These are phyloP conservation scores for Beta macrorhiza DNA, from an alignment of 179 eudicot species.

Conservation along the genomic window DNA sequence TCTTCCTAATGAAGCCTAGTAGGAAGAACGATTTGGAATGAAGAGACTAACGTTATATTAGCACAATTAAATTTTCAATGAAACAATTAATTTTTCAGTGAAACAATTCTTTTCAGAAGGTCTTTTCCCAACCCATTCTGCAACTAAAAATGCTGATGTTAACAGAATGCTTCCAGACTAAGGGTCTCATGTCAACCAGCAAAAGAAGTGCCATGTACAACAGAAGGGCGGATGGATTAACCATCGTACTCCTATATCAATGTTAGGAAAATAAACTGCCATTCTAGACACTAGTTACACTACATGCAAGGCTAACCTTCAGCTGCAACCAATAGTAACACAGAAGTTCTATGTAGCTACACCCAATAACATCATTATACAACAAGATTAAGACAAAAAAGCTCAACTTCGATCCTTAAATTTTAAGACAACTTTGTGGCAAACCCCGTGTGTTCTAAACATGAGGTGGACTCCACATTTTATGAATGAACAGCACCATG, in stretches of 20 bases:
- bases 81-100: too few relatives aligned
- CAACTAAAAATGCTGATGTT: background rate
- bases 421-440: background rate
- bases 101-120: background rate
- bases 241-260: background rate
- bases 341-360: background rate
- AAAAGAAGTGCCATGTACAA: background rate
- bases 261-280: background rate
- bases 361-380: background rate
- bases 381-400: background rate
- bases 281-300: background rate
- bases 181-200: background rate
- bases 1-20: too few relatives aligned
- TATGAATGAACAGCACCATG: too few relatives aligned
- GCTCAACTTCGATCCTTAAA: background rate
- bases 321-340: background rate
- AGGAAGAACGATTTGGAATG: too few relatives aligned
- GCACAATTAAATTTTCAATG: too few relatives aligned
- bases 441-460: background rate
- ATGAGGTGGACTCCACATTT: background rate
- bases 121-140: background rate
- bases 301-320: background rate
- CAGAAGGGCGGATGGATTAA: background rate
- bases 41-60: too few relatives aligned
- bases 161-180: background rate